A percentile compares a stretch with the other conserved stretches of the same genome.
phyloP scores from a whole-genome alignment of 768 basidiomycete species.

The Agaricus subrufescens region DNA sequence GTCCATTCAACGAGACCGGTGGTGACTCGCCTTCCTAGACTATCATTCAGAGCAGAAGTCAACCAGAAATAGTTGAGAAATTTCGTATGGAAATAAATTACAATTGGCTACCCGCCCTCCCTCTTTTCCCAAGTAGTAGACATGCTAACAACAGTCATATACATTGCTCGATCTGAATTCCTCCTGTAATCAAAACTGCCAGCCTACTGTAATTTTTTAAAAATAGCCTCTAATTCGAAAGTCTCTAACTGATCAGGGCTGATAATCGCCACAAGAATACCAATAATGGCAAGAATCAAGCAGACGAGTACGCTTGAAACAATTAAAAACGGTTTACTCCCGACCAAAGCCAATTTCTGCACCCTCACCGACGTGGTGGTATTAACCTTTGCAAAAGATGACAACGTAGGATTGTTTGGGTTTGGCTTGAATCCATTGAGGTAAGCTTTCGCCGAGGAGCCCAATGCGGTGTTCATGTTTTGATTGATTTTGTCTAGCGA shows the following conservation, averaged over 20 bases:
- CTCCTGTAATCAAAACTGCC: too few relatives aligned
- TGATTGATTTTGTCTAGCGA: not conserved
- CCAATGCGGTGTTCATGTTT: not conserved
- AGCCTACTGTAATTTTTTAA: not conserved
- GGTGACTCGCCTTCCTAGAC: too few relatives aligned
- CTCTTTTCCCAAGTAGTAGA: too few relatives aligned
- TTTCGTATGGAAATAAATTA: too few relatives aligned
- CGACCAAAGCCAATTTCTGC: not conserved
- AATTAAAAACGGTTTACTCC: conserved; percentile 3
- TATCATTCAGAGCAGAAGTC: too few relatives aligned
- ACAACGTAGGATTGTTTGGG: not conserved
- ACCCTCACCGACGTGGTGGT: not conserved
- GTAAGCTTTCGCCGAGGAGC: conserved; percentile 2
- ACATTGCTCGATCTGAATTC: too few relatives aligned
- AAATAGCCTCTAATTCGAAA: conserved; percentile 4
- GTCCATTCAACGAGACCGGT: too few relatives aligned
- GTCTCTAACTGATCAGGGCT: not conserved
- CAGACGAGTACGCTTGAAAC: not conserved
- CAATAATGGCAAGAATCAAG: not conserved
- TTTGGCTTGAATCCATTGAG: not conserved
- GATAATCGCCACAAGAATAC: not conserved
- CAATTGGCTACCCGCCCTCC: too few relatives aligned
- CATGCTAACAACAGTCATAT: too few relatives aligned
- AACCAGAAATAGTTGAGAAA: too few relatives aligned
- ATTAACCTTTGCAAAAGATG: not conserved